A percentile compares a stretch with the other conserved stretches of the same genome.
These are phyloP conservation scores for Coemansia sp. DNA, from an alignment of 192 early-diverging fungal genomes.

Conservation along the genomic window DNA sequence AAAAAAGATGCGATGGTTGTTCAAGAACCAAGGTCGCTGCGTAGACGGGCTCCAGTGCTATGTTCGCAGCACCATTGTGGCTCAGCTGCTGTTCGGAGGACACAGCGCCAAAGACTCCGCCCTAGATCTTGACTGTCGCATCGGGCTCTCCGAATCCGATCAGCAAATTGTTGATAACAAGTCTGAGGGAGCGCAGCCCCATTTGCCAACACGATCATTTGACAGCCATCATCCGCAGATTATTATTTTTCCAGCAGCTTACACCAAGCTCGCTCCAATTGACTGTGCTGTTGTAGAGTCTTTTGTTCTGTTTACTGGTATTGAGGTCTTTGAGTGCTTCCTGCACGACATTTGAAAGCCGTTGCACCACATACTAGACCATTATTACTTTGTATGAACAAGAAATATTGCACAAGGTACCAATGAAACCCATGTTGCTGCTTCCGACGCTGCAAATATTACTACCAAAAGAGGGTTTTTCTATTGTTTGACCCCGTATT, in stretches of 20 bases:
- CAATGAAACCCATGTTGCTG: too few relatives aligned
- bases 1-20: conserved; percentile 47
- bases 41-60: conserved; percentile 38
- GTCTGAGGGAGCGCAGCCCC: background rate
- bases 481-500: too few relatives aligned
- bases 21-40: conserved; percentile 5
- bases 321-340: conserved; percentile 45
- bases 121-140: background rate
- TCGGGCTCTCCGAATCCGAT: background rate
- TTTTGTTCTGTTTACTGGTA: conserved; percentile 52
- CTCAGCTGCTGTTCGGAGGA: conserved; percentile 20
- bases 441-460: too few relatives aligned
- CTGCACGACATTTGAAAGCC: background rate
- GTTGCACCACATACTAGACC: background rate
- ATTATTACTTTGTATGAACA: too few relatives aligned
- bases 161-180: background rate
- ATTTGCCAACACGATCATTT: background rate
- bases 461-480: too few relatives aligned
- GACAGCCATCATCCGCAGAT: conserved; percentile 18
- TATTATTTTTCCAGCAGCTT: conserved; percentile 33
- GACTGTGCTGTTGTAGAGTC: conserved; percentile 40
- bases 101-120: background rate
- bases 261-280: conserved; percentile 20
- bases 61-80: conserved; percentile 39
- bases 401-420: too few relatives aligned